Conservation (phyloP, 768 basidiomycete species). For the Rhizopogon salebrosus region DNA sequence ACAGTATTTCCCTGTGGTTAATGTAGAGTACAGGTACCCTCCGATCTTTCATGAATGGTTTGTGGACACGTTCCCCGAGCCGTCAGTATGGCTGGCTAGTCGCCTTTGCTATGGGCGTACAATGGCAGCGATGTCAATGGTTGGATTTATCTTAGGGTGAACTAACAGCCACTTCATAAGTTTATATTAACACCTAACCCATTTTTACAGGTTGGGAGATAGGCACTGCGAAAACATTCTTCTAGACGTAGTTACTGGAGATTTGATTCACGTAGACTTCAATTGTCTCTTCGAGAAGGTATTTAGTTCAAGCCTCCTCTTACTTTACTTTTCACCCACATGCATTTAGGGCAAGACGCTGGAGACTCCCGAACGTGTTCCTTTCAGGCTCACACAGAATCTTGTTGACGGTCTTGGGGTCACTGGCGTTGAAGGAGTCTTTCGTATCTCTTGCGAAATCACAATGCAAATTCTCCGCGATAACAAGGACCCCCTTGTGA, state of each 20-base stretch:
- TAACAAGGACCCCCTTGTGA: constrained; percentile 92
- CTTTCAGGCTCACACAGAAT: constrained; percentile 93
- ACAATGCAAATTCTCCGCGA: constrained; percentile 81
- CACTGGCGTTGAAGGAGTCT: constrained; percentile 91
- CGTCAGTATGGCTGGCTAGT: constrained; percentile 88
- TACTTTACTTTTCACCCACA: neutral
- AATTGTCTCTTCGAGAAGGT: constrained; percentile 98
- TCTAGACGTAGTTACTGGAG: constrained; percentile 82
- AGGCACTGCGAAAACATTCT: constrained; percentile 96
- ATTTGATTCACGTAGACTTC: constrained; percentile 94
- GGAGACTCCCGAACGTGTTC: constrained; percentile 86
- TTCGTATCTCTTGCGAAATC: constrained; percentile 87
- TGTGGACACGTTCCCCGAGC: constrained; percentile 93
- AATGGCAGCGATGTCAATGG: constrained; percentile 97
- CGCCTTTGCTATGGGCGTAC: constrained; percentile 85
- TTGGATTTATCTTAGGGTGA: constrained; percentile 93
- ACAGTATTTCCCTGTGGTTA: neutral
- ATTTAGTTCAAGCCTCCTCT: constrained; percentile 1
- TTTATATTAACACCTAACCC: neutral
- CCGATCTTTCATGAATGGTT: constrained; percentile 98
- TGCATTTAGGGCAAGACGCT: constrained; percentile 63
- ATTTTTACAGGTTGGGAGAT: constrained; percentile 76
- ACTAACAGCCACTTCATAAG: neutral
- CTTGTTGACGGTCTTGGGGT: constrained; percentile 89
- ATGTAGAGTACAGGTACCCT: constrained; percentile 44